phyloP scores from a whole-genome alignment of 305 asterid species.

The Rubia peregrina region DNA sequence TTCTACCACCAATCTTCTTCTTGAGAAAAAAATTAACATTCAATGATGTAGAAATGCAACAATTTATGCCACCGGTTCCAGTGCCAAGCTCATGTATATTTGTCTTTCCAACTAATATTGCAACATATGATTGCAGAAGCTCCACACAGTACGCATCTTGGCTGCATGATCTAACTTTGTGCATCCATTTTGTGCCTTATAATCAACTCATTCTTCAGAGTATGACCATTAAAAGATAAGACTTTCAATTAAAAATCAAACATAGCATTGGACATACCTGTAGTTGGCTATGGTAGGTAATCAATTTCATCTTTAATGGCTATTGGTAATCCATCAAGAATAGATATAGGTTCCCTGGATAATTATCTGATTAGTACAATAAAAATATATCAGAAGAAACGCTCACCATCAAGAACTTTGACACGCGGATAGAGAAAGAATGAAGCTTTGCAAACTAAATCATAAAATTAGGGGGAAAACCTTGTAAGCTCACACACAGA shows the following conservation, averaged over 20 bases:
- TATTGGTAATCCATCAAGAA: conserved; percentile 78
- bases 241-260: not conserved
- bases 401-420: no score
- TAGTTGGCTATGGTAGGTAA: conserved; percentile 84
- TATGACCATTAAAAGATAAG: not conserved
- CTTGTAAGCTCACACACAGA: no score
- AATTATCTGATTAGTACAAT: not conserved
- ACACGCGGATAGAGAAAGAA: no score
- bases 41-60: no score
- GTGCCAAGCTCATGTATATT: no score
- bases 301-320: conserved; percentile 90
- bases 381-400: not conserved
- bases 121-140: conserved; percentile 72
- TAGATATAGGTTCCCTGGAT: conserved; percentile 56
- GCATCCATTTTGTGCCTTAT: conserved; percentile 95
- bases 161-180: conserved; percentile 53
- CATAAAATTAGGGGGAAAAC: no score
- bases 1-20: no score
- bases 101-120: conserved; percentile 10
- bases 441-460: no score
- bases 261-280: conserved; percentile 37
- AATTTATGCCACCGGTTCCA: no score
- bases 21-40: no score
- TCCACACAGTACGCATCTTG: conserved; percentile 68
- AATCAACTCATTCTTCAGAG: conserved; percentile 1